Evolutionary conservation across 2,329 filamentous ascomycete genomes (phyloP).

Genomic region (Clonostachys rosea): DNA sequence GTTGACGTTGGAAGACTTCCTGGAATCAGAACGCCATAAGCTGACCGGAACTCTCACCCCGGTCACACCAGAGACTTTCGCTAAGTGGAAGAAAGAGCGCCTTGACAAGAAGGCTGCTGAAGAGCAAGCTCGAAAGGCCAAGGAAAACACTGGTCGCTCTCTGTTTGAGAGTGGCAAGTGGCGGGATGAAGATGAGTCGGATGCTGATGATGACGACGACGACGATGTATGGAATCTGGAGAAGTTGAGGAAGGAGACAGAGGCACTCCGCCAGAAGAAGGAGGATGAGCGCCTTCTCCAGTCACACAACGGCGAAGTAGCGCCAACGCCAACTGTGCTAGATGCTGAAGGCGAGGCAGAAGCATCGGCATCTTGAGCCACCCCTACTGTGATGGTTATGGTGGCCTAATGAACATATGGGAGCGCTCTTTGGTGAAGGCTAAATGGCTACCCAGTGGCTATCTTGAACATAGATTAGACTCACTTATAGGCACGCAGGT

Average conservation of each 20-base stretch:
- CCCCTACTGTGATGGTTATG: neutral
- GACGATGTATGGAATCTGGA: conserved; percentile 72
- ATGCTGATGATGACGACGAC: conserved; percentile 51
- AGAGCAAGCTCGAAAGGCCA: conserved; percentile 81
- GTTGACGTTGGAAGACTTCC: conserved; percentile 92
- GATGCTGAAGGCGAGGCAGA: neutral
- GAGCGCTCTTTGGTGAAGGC: too few species aligned
- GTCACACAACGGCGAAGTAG: conserved; percentile 1
- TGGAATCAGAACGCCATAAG: conserved; percentile 95
- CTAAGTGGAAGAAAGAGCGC: conserved; percentile 95
- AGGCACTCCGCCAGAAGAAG: conserved; percentile 66
- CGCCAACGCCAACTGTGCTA: conserved; percentile 3
- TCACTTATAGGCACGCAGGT: too few species aligned
- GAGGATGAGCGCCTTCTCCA: conserved; percentile 64
- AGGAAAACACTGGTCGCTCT: conserved; percentile 91
- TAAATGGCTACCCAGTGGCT: too few species aligned
- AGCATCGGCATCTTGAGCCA: neutral
- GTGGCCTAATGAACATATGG: too few species aligned
- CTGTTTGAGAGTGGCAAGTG: conserved; percentile 97
- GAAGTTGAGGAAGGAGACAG: conserved; percentile 79
- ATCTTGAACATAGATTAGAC: too few species aligned
- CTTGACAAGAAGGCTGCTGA: conserved; percentile 95
- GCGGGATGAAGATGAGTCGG: conserved; percentile 63
- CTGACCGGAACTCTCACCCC: conserved; percentile 87
- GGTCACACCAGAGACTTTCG: conserved; percentile 87